Base-by-base conservation (phyloP, 495 filamentous ascomycete species). In the Rostrohypoxylon terebratum region DNA sequence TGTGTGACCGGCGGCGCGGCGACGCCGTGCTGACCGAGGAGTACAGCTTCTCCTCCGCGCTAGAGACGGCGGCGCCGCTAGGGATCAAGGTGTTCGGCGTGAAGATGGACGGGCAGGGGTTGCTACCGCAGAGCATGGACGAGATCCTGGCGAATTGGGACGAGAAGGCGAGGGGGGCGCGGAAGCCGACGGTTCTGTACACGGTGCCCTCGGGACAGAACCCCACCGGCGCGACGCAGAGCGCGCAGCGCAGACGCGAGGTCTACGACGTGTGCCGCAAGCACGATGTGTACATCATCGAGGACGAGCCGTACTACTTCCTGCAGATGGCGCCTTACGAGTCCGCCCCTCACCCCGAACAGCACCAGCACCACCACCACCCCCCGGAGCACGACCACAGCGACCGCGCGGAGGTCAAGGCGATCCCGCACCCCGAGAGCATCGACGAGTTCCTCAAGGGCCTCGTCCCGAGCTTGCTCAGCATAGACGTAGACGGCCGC, bases 301-400 rank as follows among this genome's bases (percentile, higher is more conserved):
- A 98, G 81, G 95, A 98, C 78, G 95, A 98, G 77, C 95, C 95
- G n/a, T 97, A 97, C 81, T 92, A 93, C 79, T 99, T 95, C 83
- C 85, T 99, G 57, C 96, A 99, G 82, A 97, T 99, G 94, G 89
- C 93, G 77, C 89, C 93, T 1, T 96, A 94, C 80, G 84, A 84
- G 13, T 87, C 85, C 58, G 59, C 70, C 48, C 5, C 42, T 5
- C 4, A n/a, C 40, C 36, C 3, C 8, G 36, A 38, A n/a, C 40
- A 44, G n/a, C n/a, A n/a, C n/a, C n/a, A n/a, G n/a, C n/a, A n/a
- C 36, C 36, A 38, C 28, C 28, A 3, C 28, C 1, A 28, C 3
- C 28, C 3, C 28, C 28, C 28, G 1, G 28, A 28, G 28, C 28
- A 28, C 2, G 28, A 28, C 28, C 38, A 42, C 38, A 14, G 14